These are phyloP conservation scores for Colletotrichum nymphaeae DNA, from an alignment of 2,329 filamentous ascomycete species.

Conservation along the genomic window DNA sequence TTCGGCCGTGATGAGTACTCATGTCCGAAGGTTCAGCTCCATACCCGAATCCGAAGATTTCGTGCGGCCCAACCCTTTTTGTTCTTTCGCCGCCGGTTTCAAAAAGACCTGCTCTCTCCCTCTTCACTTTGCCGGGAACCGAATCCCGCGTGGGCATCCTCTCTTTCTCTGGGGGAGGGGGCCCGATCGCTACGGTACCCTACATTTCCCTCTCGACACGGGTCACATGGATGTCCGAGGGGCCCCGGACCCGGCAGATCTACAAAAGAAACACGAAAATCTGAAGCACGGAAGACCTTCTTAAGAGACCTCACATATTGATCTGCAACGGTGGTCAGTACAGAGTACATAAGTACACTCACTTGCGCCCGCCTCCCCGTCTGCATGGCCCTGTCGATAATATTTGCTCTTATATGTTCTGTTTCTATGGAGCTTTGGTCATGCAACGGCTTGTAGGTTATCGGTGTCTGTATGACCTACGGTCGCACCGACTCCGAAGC, in stretches of 20 bases:
- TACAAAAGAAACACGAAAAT: background rate
- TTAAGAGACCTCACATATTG: constrained; percentile 1
- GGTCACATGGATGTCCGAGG: constrained; percentile 13
- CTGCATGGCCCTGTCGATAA: background rate
- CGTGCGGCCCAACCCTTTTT: background rate
- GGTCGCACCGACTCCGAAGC: background rate
- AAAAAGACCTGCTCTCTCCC: background rate
- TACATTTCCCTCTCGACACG: background rate
- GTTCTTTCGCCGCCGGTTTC: background rate
- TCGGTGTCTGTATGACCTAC: background rate
- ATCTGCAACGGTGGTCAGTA: background rate
- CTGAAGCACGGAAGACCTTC: constrained; percentile 10
- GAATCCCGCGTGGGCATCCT: background rate
- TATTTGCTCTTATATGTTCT: background rate
- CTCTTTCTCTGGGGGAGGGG: background rate
- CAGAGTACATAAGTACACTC: background rate
- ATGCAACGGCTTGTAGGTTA: background rate
- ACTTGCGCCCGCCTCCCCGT: background rate
- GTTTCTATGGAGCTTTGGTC: background rate
- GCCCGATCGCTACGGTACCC: background rate
- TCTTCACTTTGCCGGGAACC: constrained; percentile 2
- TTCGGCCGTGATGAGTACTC: background rate
- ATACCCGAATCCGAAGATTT: background rate
- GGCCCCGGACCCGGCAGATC: constrained; percentile 5
- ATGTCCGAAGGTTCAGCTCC: background rate